Base-by-base conservation (phyloP, 164 flowering plant species). In the Chimonanthus praecox region DNA sequence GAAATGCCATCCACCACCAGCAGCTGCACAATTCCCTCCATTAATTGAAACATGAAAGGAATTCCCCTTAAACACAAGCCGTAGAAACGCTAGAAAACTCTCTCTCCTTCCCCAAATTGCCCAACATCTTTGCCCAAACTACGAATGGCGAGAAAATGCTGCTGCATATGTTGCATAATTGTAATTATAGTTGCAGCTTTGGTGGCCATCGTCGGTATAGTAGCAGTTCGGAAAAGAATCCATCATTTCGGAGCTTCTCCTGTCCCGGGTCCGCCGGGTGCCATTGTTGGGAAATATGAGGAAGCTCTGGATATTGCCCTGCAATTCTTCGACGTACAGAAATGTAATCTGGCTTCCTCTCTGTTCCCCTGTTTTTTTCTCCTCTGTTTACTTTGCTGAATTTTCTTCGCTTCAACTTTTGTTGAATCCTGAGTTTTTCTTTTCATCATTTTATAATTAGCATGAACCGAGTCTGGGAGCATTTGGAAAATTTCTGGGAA, bases 271-370 rank as follows among this genome's bases (percentile, higher is more conserved):
- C 88, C 93, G 50, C 97, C 98, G 0, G 99, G 98, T 51, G 91
- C 91, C 64, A 72, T 85, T 62, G 73, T 48, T 2, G 67, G 78
- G 80, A 87, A 88, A 71, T 95, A 93, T 64, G 67, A 85, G 4
- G 90, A 89, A 51, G 97, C 99, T 47, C 88, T 96, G 67, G 81
- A 83, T 15, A 7, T 84, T 44, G 90, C 95, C 8, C 61, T 88
- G 85, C 91, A 92, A 73, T 96, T 96, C 83, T 89, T 96, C 75
- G 97, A 95, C 62, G 72, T 95, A 0, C 99, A 95, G 73, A 95
- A 95, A 89, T 84, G 99, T 95, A 83, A 6, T 20, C 58, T 76
- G 47, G 20, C 68, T 72, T 18, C 6, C 20, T 13, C 10, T 49
- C 47, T 61, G 15, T 66, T 6, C 8, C 45, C 20, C 20, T 33